Evolutionary conservation across 805 yeast species (phyloP).

Genomic region (Saccharomycopsis capsularis): DNA sequence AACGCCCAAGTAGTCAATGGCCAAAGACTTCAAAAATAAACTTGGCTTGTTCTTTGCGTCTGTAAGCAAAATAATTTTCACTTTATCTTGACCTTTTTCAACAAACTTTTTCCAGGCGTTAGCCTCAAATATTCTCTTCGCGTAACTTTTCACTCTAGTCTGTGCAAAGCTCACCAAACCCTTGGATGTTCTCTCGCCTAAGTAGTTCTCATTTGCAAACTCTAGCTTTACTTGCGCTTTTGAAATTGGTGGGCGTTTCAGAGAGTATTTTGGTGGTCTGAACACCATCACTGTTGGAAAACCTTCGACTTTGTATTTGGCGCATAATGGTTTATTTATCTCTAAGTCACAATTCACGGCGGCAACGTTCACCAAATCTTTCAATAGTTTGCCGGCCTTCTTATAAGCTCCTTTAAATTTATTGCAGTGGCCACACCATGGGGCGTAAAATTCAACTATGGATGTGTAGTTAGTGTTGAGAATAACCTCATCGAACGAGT

Average conservation of each 20-base stretch:
- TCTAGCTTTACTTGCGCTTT: conserved; percentile 19
- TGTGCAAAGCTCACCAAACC: conserved; percentile 48
- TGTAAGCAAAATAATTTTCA: conserved; percentile 42
- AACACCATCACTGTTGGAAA: conserved; percentile 81
- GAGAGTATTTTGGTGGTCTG: conserved; percentile 64
- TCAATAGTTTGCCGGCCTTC: conserved; percentile 55
- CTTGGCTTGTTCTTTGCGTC: conserved; percentile 41
- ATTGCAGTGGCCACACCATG: conserved; percentile 97
- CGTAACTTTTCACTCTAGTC: conserved; percentile 59
- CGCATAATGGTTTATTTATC: conserved; percentile 62
- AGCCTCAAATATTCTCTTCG: conserved; percentile 39
- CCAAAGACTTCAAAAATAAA: conserved; percentile 56
- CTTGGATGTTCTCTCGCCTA: conserved; percentile 53
- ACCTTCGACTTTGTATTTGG: conserved; percentile 57
- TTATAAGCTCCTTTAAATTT: conserved; percentile 56
- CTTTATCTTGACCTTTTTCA: conserved; percentile 20
- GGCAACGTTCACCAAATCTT: conserved; percentile 56
- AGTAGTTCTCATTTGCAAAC: conserved; percentile 51
- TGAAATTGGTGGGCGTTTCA: conserved; percentile 24
- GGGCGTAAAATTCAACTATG: conserved; percentile 86
- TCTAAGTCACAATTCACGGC: conserved; percentile 82
- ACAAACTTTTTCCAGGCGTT: conserved; percentile 28
- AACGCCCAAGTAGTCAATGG: conserved; percentile 56
- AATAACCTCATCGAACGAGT: conserved; percentile 60
- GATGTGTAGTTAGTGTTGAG: conserved; percentile 68